Base-by-base conservation (phyloP, 805 yeast species). In the Yueomyces sinensis region DNA sequence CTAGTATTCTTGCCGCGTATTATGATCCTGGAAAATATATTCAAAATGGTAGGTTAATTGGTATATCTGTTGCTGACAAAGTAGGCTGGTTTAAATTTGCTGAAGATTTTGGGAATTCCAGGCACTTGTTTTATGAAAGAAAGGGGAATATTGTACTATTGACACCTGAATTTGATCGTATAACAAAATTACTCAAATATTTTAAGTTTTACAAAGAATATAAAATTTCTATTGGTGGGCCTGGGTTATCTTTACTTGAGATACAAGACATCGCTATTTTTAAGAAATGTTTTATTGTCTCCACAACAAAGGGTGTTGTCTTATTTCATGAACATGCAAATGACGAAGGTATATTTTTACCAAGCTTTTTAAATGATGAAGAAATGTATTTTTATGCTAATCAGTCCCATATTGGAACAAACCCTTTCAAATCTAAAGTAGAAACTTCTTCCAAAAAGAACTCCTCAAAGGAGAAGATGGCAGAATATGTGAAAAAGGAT, bases 31-130 rank as follows among this genome's bases (percentile, higher is more conserved):
- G 49, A 14, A 43, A 50, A n/a, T 59, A 59, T 28, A 44, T 56
- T 1, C 32, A 45, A 9, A 50, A 55, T 17, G 56, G 58, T 18
- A 49, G 51, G 4, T 43, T 68, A 16, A 60, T 69, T n/a, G 70
- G 78, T 13, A 65, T 70, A 19, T 44, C 73, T 11, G 61, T 74
- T 13, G 62, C 67, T 42, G 72, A 74, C 52, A 56, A 73, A 50
- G 74, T 75, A 0, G 56, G 69, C 2, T 75, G 69, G 41, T 86
- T 82, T 56, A 70, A 68, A 32, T 60, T 80, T 39, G 95, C 91
- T 0, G 69, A 65, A 22, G 83, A 86, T 49, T 66, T 74, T 38
- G 74, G 72, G 13, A 53, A 64, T 72, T 41, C 71, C 63, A 29
- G 64, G 72, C 66, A 54, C 76, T 37, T 71, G 67, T 46, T 70